Base-by-base conservation (phyloP, 306 rosid species). In the Sicyos edulis region DNA sequence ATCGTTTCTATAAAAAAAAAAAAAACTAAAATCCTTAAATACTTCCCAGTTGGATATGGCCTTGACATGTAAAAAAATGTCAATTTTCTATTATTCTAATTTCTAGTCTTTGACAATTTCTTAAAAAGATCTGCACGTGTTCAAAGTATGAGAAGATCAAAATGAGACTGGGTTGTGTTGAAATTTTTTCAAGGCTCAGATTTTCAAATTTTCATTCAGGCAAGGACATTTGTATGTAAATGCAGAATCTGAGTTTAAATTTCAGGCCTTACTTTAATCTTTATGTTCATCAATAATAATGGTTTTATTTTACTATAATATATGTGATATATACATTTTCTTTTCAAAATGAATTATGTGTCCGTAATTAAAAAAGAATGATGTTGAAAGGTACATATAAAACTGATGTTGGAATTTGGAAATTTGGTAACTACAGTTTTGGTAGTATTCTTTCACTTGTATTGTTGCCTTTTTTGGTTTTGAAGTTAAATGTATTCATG, bases 71-170 rank as follows among this genome's bases (percentile, higher is more conserved):
- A n/a, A 62, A 15, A 16, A n/a, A 60, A 32, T 14, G 10, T 40
- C 52, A 64, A 64, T 40, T 64, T n/a, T 19, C 52, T 3, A 3
- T 63, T 32, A 37, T 11, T 12, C 51, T 16, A 16, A 62, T 62
- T 7, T 8, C 24, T 16, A 61, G 69, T 34, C 3, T 37, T 63
- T 29, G 47, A 29, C 67, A 61, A 61, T 61, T 32, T 7, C 34
- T 1, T 20, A 37, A 49, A 63, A 63, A 8, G 22, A 15, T 34
- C 24, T 37, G 50, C 8, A 37, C 24, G 69, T 63, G 24, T 8
- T 63, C 8, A 22, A 63, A 63, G 69, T 34, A n/a, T 16, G 69
- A n/a, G 69, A 63, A 37, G n/a, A 63, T 63, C 24, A 37, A 63
- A 24, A 63, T 63, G 21, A 63, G 37, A 17, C 69, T 37, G 44